Evolutionary conservation across 1,284 basidiomycete genomes (phyloP), one percentile per base, ranked within the genome.

Genomic region (Mycosarcoma mackinlayi): DNA sequence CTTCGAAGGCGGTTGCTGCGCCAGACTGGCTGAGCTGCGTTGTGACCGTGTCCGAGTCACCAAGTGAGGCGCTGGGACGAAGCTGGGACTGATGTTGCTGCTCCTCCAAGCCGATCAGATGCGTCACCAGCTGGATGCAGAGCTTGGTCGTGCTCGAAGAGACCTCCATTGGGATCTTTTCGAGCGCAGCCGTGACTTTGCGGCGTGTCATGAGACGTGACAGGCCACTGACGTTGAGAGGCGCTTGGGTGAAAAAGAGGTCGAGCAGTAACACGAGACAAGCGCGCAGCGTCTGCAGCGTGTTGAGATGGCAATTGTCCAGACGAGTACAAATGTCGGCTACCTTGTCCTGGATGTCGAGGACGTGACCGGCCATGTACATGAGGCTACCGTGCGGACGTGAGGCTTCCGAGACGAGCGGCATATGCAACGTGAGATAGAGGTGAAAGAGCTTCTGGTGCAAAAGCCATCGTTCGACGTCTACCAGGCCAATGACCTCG

Each of bases 281-380:
- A 8, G 60, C 66, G 14, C 66, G 66, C 34, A 69, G 24, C 18
- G 56, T 56, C 41, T 69, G 66, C 23, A 60, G 48, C 21, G 53
- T 64, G 23, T 33, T 52, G 21, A 69, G 47, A 11, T 59, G 40
- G 23, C 33, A 41, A 18, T 64, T 64, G 52, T 69, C 60, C 2
- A 60, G 39, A 6, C 48, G 42, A 7, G 48, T 41, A 34, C 51
- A 53, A 10, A 64, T 47, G 23, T 55, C 40, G 13, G 44, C 24
- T 16, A 69, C 66, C 44, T 64, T 69, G 28, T 60, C 66, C 48
- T 69, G 60, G 30, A 69, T 69, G 27, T 64, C 56, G 16, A 69
- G 61, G 11, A 69, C 57, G 14, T 69, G 66, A 25, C 50, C 63
- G 7, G 60, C 50, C 60, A 69, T 64, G 47, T 59, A 69, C 54